A percentile compares a stretch with the other conserved stretches of the same genome.
These are phyloP conservation scores for Metschnikowia baotianmanensis DNA, from an alignment of 805 yeast species.

Conservation along the genomic window DNA sequence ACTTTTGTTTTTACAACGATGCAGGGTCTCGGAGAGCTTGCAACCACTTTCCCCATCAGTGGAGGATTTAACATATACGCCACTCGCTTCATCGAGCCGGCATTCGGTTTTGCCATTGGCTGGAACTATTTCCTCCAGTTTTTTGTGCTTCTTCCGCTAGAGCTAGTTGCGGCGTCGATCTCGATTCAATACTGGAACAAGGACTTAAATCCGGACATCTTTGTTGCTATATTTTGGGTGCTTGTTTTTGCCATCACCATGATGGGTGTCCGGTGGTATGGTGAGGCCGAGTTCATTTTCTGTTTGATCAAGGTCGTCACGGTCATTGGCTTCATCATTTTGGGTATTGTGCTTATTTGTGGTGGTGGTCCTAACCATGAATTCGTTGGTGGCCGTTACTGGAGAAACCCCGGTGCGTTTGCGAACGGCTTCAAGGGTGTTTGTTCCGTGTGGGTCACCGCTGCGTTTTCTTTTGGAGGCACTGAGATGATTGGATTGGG, in stretches of 20 bases:
- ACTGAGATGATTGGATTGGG: slow-evolving; percentile 43
- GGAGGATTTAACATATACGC: slow-evolving; percentile 54
- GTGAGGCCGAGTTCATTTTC: slow-evolving; percentile 64
- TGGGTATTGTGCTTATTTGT: slow-evolving; percentile 50
- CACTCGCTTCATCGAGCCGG: slow-evolving; percentile 64
- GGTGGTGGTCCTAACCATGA: slow-evolving; percentile 47
- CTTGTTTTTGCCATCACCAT: slow-evolving; percentile 33
- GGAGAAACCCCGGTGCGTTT: slow-evolving; percentile 39
- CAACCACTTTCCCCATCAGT: slow-evolving; percentile 50
- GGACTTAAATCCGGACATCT: slow-evolving; percentile 51
- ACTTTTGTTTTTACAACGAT: slow-evolving; percentile 33
- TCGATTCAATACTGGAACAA: slow-evolving; percentile 53
- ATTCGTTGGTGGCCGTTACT: slow-evolving; percentile 37
- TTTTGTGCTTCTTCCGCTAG: slow-evolving; percentile 61
- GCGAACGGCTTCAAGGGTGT: slow-evolving; percentile 38
- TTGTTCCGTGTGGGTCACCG: slow-evolving; percentile 39
- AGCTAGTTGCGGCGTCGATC: slow-evolving; percentile 61
- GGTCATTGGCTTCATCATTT: slow-evolving; percentile 55
- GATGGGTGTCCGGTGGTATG: slow-evolving; percentile 27
- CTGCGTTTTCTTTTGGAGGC: slow-evolving; percentile 43
- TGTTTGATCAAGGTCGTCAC: slow-evolving; percentile 64
- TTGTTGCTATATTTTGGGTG: slow-evolving; percentile 57
- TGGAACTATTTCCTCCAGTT: slow-evolving; percentile 62
- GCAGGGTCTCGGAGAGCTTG: slow-evolving; percentile 48
- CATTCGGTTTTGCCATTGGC: slow-evolving; percentile 70